phyloP scores from a whole-genome alignment of 2,329 filamentous ascomycete genomes.

The Capronia americana region DNA sequence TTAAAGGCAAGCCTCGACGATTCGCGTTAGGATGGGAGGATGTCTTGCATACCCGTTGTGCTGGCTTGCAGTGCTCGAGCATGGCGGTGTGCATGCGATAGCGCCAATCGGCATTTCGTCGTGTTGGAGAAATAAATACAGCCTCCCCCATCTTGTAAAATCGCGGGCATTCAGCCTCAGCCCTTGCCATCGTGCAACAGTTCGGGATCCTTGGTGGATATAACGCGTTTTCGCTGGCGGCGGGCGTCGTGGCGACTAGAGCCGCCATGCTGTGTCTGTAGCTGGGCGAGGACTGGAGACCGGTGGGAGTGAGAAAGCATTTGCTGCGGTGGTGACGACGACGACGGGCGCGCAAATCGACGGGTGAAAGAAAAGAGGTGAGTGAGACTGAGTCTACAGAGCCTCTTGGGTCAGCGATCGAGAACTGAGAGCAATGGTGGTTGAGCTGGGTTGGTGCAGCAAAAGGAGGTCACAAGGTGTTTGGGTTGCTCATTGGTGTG shows the following conservation, averaged over 20 bases:
- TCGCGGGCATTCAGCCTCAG: constrained; percentile 47
- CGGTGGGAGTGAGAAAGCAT: constrained; percentile 29
- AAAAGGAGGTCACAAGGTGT: constrained; percentile 37
- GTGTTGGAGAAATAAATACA: constrained; percentile 34
- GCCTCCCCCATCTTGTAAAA: constrained; percentile 42
- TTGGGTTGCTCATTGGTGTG: constrained; percentile 25
- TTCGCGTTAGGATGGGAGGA: constrained; percentile 34
- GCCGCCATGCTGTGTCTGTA: constrained; percentile 54
- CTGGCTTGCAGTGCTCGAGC: constrained; percentile 36
- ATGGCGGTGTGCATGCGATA: constrained; percentile 39
- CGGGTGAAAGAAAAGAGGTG: constrained; percentile 1
- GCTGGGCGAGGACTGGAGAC: constrained; percentile 23
- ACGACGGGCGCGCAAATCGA: constrained; percentile 2
- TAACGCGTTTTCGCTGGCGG: constrained; percentile 50
- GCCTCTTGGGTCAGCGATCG: constrained; percentile 28
- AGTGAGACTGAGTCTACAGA: constrained; percentile 27
- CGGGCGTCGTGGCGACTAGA: constrained; percentile 51
- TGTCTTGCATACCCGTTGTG: constrained; percentile 39
- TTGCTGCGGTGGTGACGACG: constrained; percentile 30
- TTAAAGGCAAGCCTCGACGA: constrained; percentile 24
- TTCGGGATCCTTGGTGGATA: constrained; percentile 50
- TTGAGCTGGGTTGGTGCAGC: constrained; percentile 13
- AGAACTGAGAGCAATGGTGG: constrained; percentile 16
- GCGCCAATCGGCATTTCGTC: constrained; percentile 46
- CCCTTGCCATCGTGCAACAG: constrained; percentile 53